Conservation (phyloP, 805 yeast species). For the Torulaspora delbrueckii region DNA sequence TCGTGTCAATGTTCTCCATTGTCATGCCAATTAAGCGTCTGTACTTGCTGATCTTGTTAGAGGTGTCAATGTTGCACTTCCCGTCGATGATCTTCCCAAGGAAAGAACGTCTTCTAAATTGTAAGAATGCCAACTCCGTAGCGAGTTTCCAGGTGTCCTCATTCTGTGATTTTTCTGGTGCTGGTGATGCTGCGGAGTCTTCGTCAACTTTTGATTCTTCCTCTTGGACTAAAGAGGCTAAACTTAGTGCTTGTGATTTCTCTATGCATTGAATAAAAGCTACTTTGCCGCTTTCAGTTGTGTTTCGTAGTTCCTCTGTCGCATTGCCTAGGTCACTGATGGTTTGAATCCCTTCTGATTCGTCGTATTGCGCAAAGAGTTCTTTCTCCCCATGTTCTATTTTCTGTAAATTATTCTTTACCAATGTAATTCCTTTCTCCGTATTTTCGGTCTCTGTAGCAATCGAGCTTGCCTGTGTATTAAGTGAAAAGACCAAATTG, state of each 20-base stretch:
- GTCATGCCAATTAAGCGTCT: constrained; percentile 73
- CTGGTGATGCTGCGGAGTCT: constrained; percentile 11
- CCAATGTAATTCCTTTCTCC: constrained; percentile 11
- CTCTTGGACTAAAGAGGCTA: constrained; percentile 54
- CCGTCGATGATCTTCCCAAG: constrained; percentile 50
- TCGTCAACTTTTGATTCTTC: constrained; percentile 39
- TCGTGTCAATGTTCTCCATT: constrained; percentile 72
- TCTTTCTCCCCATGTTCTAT: constrained; percentile 12
- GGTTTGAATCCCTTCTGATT: constrained; percentile 6
- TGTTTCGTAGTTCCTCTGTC: constrained; percentile 6
- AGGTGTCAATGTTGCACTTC: constrained; percentile 40
- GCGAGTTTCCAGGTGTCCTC: constrained; percentile 29
- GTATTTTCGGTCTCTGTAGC: constrained; percentile 15
- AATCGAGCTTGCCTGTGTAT: constrained; percentile 14
- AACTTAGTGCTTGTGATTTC: constrained; percentile 56
- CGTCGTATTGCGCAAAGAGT: constrained; percentile 7
- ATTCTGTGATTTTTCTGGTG: constrained; percentile 10
- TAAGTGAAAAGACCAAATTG: constrained; percentile 14
- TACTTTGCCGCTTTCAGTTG: constrained; percentile 9
- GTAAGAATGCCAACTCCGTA: constrained; percentile 47
- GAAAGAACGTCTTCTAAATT: constrained; percentile 42
- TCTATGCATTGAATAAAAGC: constrained; percentile 41
- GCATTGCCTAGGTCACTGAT: constrained; percentile 16
- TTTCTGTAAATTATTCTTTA: constrained; percentile 11
- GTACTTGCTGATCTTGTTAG: constrained; percentile 68